Conservation (phyloP, 257 asterid species). For the Craterostigma plantagineum region DNA sequence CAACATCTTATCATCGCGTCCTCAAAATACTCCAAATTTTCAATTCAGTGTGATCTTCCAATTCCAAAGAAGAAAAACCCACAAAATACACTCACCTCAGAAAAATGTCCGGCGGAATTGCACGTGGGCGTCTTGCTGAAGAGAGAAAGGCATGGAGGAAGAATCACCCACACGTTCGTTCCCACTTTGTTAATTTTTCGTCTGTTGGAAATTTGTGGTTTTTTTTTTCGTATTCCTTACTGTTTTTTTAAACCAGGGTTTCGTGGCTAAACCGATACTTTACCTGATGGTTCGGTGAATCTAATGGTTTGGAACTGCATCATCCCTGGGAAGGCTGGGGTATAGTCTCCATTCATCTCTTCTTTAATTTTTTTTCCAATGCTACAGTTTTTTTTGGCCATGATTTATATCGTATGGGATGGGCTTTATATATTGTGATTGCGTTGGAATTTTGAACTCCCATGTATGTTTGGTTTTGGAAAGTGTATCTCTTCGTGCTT, state of each 20-base stretch:
- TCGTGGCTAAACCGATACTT: conserved; percentile 55
- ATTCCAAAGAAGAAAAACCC: too few species aligned
- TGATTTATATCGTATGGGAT: too few species aligned
- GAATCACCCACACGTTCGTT: conserved; percentile 34
- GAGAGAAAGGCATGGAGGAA: conserved; percentile 43
- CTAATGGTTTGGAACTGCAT: conserved; percentile 59
- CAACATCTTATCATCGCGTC: too few species aligned
- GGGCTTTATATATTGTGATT: too few species aligned
- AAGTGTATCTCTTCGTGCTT: background rate
- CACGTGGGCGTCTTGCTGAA: conserved; percentile 38
- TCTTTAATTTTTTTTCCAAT: too few species aligned
- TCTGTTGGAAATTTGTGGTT: background rate
- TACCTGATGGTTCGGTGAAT: conserved; percentile 47
- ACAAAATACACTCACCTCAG: too few species aligned
- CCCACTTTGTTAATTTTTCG: background rate
- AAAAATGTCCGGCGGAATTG: conserved; percentile 40
- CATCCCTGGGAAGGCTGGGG: conserved; percentile 62
- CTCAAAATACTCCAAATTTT: too few species aligned
- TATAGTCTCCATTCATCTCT: too few species aligned
- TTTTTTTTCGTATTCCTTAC: background rate
- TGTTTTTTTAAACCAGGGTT: conserved; percentile 25
- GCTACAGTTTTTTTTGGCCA: too few species aligned
- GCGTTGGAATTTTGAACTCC: too few species aligned
- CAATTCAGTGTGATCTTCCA: too few species aligned
- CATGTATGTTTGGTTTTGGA: too few species aligned